Evolutionary conservation across 106 monocot species (phyloP).

Genomic region (Platanthera zijinensis): DNA sequence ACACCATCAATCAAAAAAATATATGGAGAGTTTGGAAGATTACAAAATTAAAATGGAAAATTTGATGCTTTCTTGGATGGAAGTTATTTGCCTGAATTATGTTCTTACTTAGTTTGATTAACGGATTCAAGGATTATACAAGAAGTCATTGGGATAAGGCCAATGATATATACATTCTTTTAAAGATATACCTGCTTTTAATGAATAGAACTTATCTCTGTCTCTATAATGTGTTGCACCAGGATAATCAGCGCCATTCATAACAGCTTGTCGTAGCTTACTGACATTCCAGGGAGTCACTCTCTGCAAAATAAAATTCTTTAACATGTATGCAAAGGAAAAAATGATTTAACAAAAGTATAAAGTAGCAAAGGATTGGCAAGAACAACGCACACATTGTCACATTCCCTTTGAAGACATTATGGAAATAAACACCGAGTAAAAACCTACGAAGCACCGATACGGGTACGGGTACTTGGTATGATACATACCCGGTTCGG

Average conservation of each 20-base stretch:
- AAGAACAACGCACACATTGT: neutral
- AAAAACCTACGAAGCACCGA: too few species aligned
- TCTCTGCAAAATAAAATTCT: conserved; percentile 51
- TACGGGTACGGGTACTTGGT: too few species aligned
- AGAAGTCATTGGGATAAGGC: neutral
- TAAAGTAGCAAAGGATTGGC: neutral
- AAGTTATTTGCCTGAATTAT: too few species aligned
- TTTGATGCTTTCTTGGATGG: too few species aligned
- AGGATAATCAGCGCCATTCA: conserved; percentile 83
- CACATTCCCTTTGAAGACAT: neutral
- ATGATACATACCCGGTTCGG: too few species aligned
- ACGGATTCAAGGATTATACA: neutral
- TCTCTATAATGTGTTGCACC: conserved; percentile 85
- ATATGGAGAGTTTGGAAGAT: too few species aligned
- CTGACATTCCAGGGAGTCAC: conserved; percentile 89
- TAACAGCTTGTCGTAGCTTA: conserved; percentile 50
- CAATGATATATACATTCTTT: neutral
- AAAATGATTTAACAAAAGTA: neutral
- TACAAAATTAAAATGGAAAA: too few species aligned
- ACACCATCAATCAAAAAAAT: too few species aligned
- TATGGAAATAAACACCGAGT: neutral
- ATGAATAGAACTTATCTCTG: conserved; percentile 40
- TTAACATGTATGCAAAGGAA: neutral
- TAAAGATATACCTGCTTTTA: conserved; percentile 13
- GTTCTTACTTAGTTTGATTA: too few species aligned